A percentile compares a stretch with the other conserved stretches of the same genome.
Evolutionary conservation across 495 filamentous ascomycete species (phyloP).

Genomic region (Lasiosphaeriaceae sp.): DNA sequence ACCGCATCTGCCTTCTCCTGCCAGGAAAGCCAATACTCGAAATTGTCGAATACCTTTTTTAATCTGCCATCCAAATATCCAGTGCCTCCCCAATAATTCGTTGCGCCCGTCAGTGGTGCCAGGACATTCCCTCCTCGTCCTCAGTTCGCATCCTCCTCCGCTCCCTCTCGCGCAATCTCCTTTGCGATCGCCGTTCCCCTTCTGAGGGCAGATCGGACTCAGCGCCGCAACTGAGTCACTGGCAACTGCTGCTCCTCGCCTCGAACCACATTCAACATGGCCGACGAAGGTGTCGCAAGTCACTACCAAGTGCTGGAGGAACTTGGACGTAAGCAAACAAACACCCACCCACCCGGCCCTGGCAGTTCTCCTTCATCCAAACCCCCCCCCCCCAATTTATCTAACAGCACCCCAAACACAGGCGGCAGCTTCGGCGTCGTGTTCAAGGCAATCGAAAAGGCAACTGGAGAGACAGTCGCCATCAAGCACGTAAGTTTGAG

Average conservation of each 20-base stretch:
- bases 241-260: not conserved
- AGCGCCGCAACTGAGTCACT: not conserved
- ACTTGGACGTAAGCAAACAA: conserved; percentile 77
- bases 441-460: conserved; percentile 87
- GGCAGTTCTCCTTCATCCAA: not conserved
- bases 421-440: conserved; percentile 95
- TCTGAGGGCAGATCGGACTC: not conserved
- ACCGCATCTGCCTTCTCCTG: not conserved
- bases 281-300: conserved; percentile 65
- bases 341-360: not conserved
- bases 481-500: conserved; percentile 72
- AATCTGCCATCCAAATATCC: too few species aligned
- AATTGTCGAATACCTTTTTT: too few species aligned
- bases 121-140: not conserved
- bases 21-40: too few species aligned
- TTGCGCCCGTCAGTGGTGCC: too few species aligned
- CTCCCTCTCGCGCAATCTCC: not conserved
- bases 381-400: not conserved
- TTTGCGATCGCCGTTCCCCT: not conserved
- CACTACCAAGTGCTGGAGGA: conserved; percentile 91
- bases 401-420: conserved; percentile 9
- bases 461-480: conserved; percentile 83
- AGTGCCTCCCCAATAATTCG: too few species aligned
- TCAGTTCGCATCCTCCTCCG: not conserved
- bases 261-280: conserved; percentile 32